Evolutionary conservation across 352 stramenopile species (phyloP), one percentile per base, ranked within the genome.

Genomic region (Phytophthora citrophthora): DNA sequence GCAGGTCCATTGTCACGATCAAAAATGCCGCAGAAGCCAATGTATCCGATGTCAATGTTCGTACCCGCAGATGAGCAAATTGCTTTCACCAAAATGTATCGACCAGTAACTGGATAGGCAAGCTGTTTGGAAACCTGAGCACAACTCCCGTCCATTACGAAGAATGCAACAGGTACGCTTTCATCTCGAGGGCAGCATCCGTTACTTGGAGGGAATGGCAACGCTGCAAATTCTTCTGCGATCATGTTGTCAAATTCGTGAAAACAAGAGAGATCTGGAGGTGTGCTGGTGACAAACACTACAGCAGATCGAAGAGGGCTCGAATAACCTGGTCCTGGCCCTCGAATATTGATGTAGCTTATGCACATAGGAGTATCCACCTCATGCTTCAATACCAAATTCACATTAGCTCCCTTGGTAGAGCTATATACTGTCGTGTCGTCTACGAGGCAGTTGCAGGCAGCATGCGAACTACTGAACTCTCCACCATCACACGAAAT

Each of bases 31-130:
- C 70, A 93, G 40, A 93, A 79, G 2, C 86, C 88, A 39, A 95
- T 63, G 60, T 92, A 94, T 10, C 88, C 86, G 16, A 94, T 66
- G 27, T 96, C 86, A 34, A 96, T 96, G 46, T 95, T 96, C n/a
- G 71, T 65, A 13, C 85, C 86, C 11, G 76, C 61, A 0, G 83
- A 77, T 7, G 88, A 74, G 26, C 83, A 77, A 29, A 96, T 59
- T 10, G 92, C 70, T 55, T 96, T 96, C 3, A 94, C 65, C 6
- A 95, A 57, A 38, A 95, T 79, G 39, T 94, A 96, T 10, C 88
- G 72, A 48, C 88, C 88, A 23, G 77, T 84, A 8, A 91, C 72
- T 12, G 86, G 82, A 29, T 74, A 71, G 1, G 83, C 74, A 13
- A 96, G 63, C 48, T 91, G 84, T 57, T 93, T 95, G 3, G 82